phyloP scores from a whole-genome alignment of 306 rosid species.

The Rosa chinensis region DNA sequence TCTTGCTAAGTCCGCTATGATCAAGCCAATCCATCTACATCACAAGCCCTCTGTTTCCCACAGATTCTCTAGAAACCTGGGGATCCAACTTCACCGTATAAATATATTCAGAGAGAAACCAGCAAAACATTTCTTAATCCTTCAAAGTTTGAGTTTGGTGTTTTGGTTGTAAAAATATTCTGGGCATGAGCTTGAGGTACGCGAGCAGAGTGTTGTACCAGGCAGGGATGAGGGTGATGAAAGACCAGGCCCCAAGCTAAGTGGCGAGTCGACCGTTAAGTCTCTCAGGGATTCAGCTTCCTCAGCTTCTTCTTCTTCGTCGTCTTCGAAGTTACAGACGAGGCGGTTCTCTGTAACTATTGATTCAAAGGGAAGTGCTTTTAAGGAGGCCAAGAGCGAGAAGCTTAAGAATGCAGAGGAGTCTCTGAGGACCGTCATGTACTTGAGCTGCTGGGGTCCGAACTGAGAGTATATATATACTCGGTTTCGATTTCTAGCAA shows the following conservation, averaged over 20 bases:
- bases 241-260: conserved; percentile 50
- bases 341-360: conserved; percentile 28
- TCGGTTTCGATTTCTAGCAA: neutral
- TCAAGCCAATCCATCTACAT: neutral
- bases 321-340: conserved; percentile 32
- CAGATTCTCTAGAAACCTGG: conserved; percentile 8
- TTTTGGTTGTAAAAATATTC: neutral
- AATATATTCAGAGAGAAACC: neutral
- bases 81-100: neutral
- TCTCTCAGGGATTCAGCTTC: conserved; percentile 45
- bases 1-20: neutral
- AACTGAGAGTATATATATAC: conserved; percentile 20
- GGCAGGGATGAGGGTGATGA: conserved; percentile 34
- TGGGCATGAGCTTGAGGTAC: conserved; percentile 49
- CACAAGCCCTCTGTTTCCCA: conserved; percentile 31
- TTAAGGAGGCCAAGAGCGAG: conserved; percentile 26
- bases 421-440: conserved; percentile 72
- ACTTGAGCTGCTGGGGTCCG: conserved; percentile 85
- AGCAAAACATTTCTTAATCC: neutral
- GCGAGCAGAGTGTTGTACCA: conserved; percentile 41
- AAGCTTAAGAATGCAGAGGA: conserved; percentile 58
- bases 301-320: conserved; percentile 27
- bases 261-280: conserved; percentile 42
- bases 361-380: conserved; percentile 24
- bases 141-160: neutral